Base-by-base conservation (phyloP, 2,329 filamentous ascomycete species). In the Coleophoma crateriformis region DNA sequence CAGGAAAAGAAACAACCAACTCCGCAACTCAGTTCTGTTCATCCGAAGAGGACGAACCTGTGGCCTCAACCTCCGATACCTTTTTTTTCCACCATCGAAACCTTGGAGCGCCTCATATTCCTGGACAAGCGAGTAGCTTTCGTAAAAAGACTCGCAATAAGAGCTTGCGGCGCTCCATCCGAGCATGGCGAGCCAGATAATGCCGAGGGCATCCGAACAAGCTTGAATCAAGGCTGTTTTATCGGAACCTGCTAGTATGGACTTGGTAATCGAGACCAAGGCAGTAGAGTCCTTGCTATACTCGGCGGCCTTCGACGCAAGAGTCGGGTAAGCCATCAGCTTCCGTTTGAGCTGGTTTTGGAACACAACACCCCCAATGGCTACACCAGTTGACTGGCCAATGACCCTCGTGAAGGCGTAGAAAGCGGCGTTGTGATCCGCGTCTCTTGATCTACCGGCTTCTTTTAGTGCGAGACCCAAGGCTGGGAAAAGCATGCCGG, bases 291-390 rank as follows among this genome's bases (percentile, higher is more conserved):
- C 62, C 45, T 61, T 63, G 32, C 52, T 55, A 41, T 61, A 63
- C 22, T 55, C 39, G 7, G 19, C 45, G 2, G 61, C 63, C n/a
- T 61, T 43, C 2, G 54, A 49, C 4, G 55, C 57, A 1, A 64
- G 50, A 0, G 51, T 35, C 4, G 58, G 55, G 42, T 62, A 61
- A 1, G 35, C 7, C 12, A 56, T 46, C 3, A 65, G 46, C 45
- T 64, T 64, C 20, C 54, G 40, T 38, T 58, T 60, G 35, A 65
- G 59, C 50, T 74, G 72, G 55, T 87, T 88, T 64, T 88, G 83
- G 67, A 88, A 88, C 47, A 86, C 75, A 33, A 84, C 81, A 3
- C 85, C 84, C 2, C 81, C 80, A 46, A 87, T 72, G 2, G 84
- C 82, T 3, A 88, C 79, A 20, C 84, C 84, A 10, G 87, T 66